Evolutionary conservation across 2,329 filamentous ascomycete species (phyloP), one percentile per base, ranked within the genome.

Genomic region (Macrophomina pseudophaseolina): DNA sequence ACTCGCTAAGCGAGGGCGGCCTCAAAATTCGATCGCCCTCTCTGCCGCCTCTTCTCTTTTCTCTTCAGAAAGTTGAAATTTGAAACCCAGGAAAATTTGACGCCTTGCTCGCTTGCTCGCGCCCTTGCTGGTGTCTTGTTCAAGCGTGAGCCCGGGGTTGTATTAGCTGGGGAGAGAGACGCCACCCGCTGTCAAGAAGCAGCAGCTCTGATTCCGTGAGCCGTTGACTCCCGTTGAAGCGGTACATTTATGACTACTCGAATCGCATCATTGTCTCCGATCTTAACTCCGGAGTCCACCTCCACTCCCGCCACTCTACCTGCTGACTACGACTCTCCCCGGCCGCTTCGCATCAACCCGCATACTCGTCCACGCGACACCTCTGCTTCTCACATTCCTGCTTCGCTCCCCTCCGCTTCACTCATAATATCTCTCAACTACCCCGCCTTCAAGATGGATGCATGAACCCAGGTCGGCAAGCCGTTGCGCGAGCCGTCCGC

Each of bases 41-140:
- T 65, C 63, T 67, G 35, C 40, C 65, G 68, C 69, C 72, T 69
- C 70, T 72, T 71, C 75, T 78, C 75, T 76, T 77, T 78, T 77
- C 78, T 77, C 73, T 74, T 75, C 73, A 78, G 70, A 76, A 86
- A 88, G 87, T 84, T 87, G 87, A 80, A 82, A 72, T 75, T 75
- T 66, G 51, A 66, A 40, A 32, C 48, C 84, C 84, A 81, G 69
- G 79, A 81, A 80, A 78, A 73, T 70, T 69, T 72, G 70, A 71
- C 72, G 60, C 70, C 66, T 60, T 66, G 68, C 69, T 66, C 56
- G 65, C 53, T 52, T 53, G 28, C 56, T 23, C 53, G 68, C 64
- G 51, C 64, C 48, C 52, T 62, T 53, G 46, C 63, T 64, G 68
- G 68, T 69, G 63, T 66, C 63, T 46, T 64, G 66, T 40, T 6